Evolutionary conservation across 164 flowering plant genomes (phyloP).

Genomic region (Umbilicus rupestris): DNA sequence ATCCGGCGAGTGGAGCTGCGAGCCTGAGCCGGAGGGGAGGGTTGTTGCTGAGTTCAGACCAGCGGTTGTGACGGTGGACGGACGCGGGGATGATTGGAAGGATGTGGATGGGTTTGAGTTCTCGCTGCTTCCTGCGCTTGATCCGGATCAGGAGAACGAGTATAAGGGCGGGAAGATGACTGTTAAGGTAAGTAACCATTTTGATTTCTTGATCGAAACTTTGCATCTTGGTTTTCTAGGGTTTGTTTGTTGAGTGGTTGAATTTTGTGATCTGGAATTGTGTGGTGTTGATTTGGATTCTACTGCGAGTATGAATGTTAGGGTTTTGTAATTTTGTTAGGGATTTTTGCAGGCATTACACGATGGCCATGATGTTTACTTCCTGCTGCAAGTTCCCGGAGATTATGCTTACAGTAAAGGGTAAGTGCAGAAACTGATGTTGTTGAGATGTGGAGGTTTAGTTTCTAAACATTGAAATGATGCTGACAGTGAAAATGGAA

Average conservation of each 20-base stretch:
- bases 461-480: not conserved
- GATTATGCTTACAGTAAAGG: conserved; percentile 72
- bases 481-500: conserved; percentile 49
- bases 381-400: conserved; percentile 80
- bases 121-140: conserved; percentile 81
- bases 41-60: conserved; percentile 56
- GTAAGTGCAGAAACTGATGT: conserved; percentile 38
- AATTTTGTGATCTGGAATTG: not conserved
- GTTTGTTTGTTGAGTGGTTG: conserved; percentile 2
- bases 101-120: conserved; percentile 70
- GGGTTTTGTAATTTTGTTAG: not conserved
- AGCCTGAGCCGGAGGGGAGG: conserved; percentile 38
- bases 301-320: too few species aligned
- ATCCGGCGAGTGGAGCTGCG: conserved; percentile 70
- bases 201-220: not conserved
- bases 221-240: not conserved
- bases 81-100: conserved; percentile 74
- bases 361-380: conserved; percentile 69
- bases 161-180: conserved; percentile 70
- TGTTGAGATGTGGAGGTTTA: not conserved
- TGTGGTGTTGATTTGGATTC: not conserved
- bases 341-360: conserved; percentile 79
- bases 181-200: conserved; percentile 55
- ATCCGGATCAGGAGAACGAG: conserved; percentile 71
- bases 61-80: conserved; percentile 72